phyloP scores from a whole-genome alignment of 2,329 filamentous ascomycete genomes.

The Fusarium sp. region DNA sequence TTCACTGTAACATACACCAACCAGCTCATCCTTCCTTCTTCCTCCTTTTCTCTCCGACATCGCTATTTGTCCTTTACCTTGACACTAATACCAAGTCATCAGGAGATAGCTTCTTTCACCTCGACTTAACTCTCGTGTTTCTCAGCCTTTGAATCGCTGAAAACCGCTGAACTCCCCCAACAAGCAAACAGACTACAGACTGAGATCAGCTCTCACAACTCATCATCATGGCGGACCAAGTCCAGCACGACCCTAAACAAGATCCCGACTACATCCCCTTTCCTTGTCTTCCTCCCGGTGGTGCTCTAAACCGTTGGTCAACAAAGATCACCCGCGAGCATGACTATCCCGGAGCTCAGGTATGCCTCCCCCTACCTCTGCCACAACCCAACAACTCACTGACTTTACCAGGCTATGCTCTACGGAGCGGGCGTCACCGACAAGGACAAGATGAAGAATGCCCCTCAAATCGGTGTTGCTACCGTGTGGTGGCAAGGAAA shows the following conservation, averaged over 20 bases:
- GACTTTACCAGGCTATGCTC: constrained; percentile 78
- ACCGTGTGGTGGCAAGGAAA: constrained; percentile 99
- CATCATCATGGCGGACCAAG: constrained; percentile 42
- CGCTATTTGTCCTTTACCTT: not conserved
- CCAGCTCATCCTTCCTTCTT: not conserved
- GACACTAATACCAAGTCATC: not conserved
- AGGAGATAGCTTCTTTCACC: not conserved
- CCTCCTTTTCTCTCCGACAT: not conserved
- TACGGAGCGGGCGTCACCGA: constrained; percentile 91
- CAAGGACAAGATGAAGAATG: constrained; percentile 85
- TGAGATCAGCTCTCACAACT: not conserved
- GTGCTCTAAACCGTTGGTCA: constrained; percentile 83
- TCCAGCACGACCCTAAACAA: constrained; percentile 53
- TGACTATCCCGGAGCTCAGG: constrained; percentile 92
- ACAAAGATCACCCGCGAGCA: constrained; percentile 82
- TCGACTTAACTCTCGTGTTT: not conserved
- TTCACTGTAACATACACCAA: not conserved
- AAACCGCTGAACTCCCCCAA: not conserved
- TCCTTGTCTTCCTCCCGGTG: constrained; percentile 60
- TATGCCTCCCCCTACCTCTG: constrained; percentile 46
- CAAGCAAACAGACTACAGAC: not conserved
- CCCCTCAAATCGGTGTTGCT: constrained; percentile 89
- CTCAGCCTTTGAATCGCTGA: not conserved
- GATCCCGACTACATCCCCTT: constrained; percentile 65
- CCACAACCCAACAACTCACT: not conserved